phyloP scores from a whole-genome alignment of 2,329 filamentous ascomycete species.

The Cercospora brassicicola region DNA sequence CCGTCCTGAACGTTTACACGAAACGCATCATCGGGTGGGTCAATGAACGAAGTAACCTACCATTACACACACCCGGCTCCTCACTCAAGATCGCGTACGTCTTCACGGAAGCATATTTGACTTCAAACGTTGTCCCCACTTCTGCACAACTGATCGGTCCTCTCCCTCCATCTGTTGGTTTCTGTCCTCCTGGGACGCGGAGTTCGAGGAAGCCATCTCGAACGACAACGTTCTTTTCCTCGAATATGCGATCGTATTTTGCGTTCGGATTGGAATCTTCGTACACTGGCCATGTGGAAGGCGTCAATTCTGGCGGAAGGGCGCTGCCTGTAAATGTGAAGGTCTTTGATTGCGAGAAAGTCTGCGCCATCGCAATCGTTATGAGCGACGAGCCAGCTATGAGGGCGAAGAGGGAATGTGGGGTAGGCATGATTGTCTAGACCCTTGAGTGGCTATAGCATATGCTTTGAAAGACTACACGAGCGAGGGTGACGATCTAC shows the following conservation, averaged over 20 bases:
- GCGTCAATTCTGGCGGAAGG: slow-evolving; percentile 5
- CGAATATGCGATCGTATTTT: slow-evolving; percentile 1
- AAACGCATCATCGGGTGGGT: background rate
- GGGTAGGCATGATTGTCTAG: background rate
- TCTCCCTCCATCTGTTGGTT: background rate
- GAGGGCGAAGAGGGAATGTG: background rate
- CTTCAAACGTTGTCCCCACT: slow-evolving; percentile 19
- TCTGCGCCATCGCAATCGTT: background rate
- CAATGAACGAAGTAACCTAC: slow-evolving; percentile 13
- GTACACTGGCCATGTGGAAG: slow-evolving; percentile 1
- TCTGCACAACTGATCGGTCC: slow-evolving; percentile 21
- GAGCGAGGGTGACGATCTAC: background rate
- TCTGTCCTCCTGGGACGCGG: slow-evolving; percentile 18
- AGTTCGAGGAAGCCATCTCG: slow-evolving; percentile 21
- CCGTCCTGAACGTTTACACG: background rate
- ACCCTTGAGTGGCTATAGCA: background rate
- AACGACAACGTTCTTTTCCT: slow-evolving; percentile 11
- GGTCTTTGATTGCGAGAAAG: slow-evolving; percentile 11
- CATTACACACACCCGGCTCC: slow-evolving; percentile 14
- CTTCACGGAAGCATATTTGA: slow-evolving; percentile 21
- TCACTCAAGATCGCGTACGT: slow-evolving; percentile 20
- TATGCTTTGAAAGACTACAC: background rate
- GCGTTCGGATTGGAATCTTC: slow-evolving; percentile 7
- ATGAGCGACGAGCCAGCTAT: background rate
- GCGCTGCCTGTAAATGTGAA: slow-evolving; percentile 9